Percentiles rank a stretch among this genome's conserved stretches.
These are phyloP conservation scores for Ailanthus altissimus DNA, from an alignment of 345 rosid species.

Conservation along the genomic window DNA sequence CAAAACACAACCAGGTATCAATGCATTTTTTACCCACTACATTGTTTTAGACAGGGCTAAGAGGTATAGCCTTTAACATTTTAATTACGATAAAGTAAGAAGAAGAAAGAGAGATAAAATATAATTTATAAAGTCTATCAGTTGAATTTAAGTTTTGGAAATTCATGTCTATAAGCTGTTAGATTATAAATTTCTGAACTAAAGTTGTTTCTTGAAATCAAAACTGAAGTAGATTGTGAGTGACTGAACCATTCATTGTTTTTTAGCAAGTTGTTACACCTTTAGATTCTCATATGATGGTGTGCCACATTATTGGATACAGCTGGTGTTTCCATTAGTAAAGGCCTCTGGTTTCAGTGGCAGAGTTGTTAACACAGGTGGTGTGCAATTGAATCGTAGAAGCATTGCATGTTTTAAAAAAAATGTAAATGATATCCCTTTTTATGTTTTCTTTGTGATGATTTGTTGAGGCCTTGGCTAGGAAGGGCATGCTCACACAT, in stretches of 20 bases:
- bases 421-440: background rate
- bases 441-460: background rate
- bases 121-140: background rate
- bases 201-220: background rate
- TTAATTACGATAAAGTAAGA: background rate
- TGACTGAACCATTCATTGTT: background rate
- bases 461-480: background rate
- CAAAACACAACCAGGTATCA: slow-evolving; percentile 65
- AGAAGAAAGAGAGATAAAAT: background rate
- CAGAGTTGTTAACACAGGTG: background rate
- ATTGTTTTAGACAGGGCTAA: slow-evolving; percentile 16
- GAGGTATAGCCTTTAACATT: slow-evolving; percentile 8
- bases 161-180: slow-evolving; percentile 3
- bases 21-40: slow-evolving; percentile 8
- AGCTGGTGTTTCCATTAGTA: background rate
- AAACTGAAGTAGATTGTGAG: background rate
- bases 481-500: background rate
- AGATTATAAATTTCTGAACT: background rate
- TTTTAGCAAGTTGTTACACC: slow-evolving; percentile 9
- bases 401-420: background rate
- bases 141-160: background rate
- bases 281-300: background rate
- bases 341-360: background rate
- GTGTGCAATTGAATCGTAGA: background rate
- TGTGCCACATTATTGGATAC: background rate